Evolutionary conservation across 305 asterid genomes (phyloP).

Genomic region (Andrographis paniculata): DNA sequence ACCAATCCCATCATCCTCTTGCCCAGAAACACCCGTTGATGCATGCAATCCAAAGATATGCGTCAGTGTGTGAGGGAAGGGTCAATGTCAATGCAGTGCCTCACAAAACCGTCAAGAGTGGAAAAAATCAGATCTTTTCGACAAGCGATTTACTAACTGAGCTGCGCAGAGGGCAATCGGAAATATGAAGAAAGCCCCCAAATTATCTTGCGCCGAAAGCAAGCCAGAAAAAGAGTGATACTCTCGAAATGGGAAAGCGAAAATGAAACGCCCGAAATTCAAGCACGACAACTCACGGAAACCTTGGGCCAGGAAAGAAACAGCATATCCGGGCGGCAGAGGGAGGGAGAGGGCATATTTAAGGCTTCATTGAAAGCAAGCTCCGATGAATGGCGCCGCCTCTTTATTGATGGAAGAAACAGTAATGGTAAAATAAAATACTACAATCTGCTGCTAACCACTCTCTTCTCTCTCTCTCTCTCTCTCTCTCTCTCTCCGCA

Average conservation of each 20-base stretch:
- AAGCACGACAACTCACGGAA: background rate
- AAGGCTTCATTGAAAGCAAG: no score
- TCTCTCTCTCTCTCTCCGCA: no score
- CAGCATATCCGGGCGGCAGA: no score
- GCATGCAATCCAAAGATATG: conserved; percentile 14
- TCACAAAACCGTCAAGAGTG: background rate
- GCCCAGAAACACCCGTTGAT: background rate
- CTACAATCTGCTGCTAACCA: no score
- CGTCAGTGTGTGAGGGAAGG: no score
- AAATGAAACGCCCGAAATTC: background rate
- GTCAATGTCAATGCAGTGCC: background rate
- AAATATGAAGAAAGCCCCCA: conserved; percentile 14
- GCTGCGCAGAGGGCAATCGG: conserved; percentile 4
- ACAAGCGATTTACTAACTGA: background rate
- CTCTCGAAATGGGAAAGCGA: conserved; percentile 15
- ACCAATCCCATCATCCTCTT: background rate
- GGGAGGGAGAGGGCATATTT: no score
- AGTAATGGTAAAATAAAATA: no score
- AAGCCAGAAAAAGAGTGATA: conserved; percentile 10
- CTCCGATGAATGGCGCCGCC: no score
- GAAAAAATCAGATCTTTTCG: conserved; percentile 12
- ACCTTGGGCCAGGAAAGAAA: conserved; percentile 7
- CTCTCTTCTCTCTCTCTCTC: no score
- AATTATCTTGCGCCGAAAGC: conserved; percentile 10
- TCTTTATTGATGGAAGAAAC: no score